These are phyloP conservation scores for Remersonia thermophila DNA, from an alignment of 2,329 filamentous ascomycete species.

Conservation along the genomic window DNA sequence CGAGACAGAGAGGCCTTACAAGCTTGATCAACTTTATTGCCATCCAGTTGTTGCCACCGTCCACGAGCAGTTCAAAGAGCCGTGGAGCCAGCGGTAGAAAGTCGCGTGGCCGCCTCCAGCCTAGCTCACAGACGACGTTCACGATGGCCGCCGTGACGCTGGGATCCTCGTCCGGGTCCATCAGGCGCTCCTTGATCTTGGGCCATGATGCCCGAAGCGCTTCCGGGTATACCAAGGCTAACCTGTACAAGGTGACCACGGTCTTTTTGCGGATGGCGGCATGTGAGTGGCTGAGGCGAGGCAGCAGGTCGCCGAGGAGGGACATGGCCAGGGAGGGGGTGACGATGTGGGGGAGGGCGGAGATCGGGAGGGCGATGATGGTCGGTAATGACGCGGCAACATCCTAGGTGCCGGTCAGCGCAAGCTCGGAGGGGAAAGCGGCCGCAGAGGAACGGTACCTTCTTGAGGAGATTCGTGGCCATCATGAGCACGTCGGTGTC, in stretches of 20 bases:
- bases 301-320: constrained; percentile 72
- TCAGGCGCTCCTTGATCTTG: constrained; percentile 86
- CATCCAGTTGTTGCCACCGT: constrained; percentile 98
- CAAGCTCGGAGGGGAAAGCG: not conserved
- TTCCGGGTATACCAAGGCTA: constrained; percentile 93
- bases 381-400: constrained; percentile 59
- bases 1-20: constrained; percentile 29
- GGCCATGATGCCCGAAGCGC: constrained; percentile 88
- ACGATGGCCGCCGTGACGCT: constrained; percentile 93
- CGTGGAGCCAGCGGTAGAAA: constrained; percentile 85
- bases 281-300: constrained; percentile 75
- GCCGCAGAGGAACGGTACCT: constrained; percentile 29
- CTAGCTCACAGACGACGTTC: constrained; percentile 92
- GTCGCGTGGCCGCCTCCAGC: constrained; percentile 86
- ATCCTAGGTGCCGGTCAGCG: constrained; percentile 38
- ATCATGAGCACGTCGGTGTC: constrained; percentile 97
- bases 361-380: constrained; percentile 74
- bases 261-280: constrained; percentile 88
- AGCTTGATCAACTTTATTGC: constrained; percentile 98
- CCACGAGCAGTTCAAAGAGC: constrained; percentile 82
- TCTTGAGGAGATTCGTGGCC: constrained; percentile 92
- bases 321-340: constrained; percentile 87
- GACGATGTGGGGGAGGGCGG: constrained; percentile 86
- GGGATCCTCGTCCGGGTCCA: constrained; percentile 80
- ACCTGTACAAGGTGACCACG: constrained; percentile 82